These are phyloP conservation scores for Sinapis alba DNA, from an alignment of 441 rosid species.

Conservation along the genomic window DNA sequence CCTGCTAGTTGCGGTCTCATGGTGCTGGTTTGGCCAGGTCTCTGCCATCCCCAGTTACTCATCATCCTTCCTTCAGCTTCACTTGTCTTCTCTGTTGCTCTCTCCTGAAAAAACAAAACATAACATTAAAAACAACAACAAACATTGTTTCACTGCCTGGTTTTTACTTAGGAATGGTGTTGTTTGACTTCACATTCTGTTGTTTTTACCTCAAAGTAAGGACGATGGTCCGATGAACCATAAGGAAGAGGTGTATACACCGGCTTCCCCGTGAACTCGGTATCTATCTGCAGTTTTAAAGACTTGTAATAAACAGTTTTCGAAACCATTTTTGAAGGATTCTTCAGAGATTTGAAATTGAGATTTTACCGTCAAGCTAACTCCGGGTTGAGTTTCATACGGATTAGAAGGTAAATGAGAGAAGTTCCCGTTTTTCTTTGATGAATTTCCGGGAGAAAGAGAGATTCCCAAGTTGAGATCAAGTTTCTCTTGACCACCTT, in stretches of 20 bases:
- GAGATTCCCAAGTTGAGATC: constrained; percentile 83
- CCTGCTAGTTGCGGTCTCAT: constrained; percentile 22
- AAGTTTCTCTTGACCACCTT: constrained; percentile 62
- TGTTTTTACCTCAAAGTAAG: constrained; percentile 51
- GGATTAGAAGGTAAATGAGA: constrained; percentile 45
- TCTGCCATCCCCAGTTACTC: constrained; percentile 65
- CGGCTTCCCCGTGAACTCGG: constrained; percentile 42
- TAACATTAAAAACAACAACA: neutral
- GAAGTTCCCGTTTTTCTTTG: constrained; percentile 55
- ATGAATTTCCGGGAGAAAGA: constrained; percentile 44
- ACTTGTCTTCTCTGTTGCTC: constrained; percentile 49
- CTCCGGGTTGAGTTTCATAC: constrained; percentile 41
- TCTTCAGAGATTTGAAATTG: neutral
- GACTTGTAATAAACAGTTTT: neutral
- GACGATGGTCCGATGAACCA: constrained; percentile 51
- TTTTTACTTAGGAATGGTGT: neutral
- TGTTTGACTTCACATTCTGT: neutral
- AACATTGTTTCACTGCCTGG: neutral
- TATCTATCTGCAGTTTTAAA: constrained; percentile 51
- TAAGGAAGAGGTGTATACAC: constrained; percentile 44
- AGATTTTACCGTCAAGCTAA: constrained; percentile 59
- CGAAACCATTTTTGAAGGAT: neutral
- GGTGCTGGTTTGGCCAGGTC: constrained; percentile 52
- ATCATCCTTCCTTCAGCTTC: constrained; percentile 45
- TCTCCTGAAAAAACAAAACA: constrained; percentile 49